These are phyloP conservation scores for Cercospora berteroae DNA, from an alignment of 2,329 filamentous ascomycete genomes.

Conservation along the genomic window DNA sequence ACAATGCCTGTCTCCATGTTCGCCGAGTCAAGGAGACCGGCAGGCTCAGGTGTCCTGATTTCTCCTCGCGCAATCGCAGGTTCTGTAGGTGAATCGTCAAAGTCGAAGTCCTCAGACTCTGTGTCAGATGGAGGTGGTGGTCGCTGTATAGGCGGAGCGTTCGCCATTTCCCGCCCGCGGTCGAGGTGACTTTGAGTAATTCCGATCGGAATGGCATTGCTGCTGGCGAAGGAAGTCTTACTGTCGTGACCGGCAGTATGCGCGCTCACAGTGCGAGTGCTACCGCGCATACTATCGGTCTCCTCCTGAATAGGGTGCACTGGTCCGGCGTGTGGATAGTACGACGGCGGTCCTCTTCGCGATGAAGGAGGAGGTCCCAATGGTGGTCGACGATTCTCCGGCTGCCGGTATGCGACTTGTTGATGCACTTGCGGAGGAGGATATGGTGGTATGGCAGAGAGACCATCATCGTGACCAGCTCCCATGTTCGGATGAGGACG, in stretches of 20 bases:
- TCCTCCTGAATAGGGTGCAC: constrained; percentile 53
- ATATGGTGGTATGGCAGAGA: constrained; percentile 20
- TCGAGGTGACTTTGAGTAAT: constrained; percentile 44
- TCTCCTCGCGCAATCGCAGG: constrained; percentile 15
- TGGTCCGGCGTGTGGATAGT: constrained; percentile 49
- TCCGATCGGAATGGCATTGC: constrained; percentile 48
- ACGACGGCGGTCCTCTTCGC: constrained; percentile 48
- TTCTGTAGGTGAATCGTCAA: constrained; percentile 16
- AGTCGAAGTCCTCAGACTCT: constrained; percentile 15
- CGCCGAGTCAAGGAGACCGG: constrained; percentile 7
- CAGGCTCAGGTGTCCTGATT: constrained; percentile 4
- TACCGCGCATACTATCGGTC: constrained; percentile 41
- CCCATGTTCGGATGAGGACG: constrained; percentile 17
- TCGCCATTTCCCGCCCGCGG: constrained; percentile 12
- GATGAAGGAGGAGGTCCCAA: constrained; percentile 51
- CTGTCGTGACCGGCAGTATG: constrained; percentile 30
- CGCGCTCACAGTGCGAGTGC: constrained; percentile 27
- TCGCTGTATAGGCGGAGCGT: constrained; percentile 4
- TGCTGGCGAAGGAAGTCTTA: constrained; percentile 48
- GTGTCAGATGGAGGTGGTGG: constrained; percentile 17
- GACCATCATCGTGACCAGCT: background rate
- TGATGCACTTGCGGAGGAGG: constrained; percentile 26
- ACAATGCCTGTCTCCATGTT: constrained; percentile 37
- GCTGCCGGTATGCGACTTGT: constrained; percentile 32
- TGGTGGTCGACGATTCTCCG: constrained; percentile 40